These are phyloP conservation scores for Endocarpon pusillum DNA, from an alignment of 495 filamentous ascomycete species.

Conservation along the genomic window DNA sequence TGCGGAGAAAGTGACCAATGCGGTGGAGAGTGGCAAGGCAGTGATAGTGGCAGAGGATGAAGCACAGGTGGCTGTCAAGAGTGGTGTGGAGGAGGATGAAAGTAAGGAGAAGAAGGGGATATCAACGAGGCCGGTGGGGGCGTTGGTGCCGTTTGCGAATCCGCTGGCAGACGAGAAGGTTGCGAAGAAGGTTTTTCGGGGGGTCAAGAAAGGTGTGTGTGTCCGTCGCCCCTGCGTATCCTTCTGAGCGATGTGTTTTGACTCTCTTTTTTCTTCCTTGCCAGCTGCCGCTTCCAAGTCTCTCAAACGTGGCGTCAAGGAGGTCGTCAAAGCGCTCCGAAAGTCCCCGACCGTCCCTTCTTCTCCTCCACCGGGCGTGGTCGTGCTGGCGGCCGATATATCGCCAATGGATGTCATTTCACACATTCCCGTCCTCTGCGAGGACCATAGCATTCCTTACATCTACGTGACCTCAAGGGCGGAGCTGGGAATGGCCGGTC, in stretches of 20 bases:
- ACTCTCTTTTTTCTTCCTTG: constrained; percentile 4
- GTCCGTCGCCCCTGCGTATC: background rate
- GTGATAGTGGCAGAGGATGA: constrained; percentile 34
- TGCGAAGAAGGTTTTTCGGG: constrained; percentile 83
- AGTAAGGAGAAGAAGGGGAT: constrained; percentile 28
- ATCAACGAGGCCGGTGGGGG: constrained; percentile 37
- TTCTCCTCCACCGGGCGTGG: constrained; percentile 47
- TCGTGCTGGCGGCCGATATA: constrained; percentile 91
- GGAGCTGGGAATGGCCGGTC: constrained; percentile 78
- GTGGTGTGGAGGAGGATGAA: constrained; percentile 27
- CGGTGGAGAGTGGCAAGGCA: constrained; percentile 36
- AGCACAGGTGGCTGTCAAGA: constrained; percentile 17
- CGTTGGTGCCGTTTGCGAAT: constrained; percentile 82
- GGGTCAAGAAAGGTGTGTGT: constrained; percentile 62
- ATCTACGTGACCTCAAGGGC: constrained; percentile 75
- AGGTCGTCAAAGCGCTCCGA: constrained; percentile 91
- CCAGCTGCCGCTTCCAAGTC: constrained; percentile 80
- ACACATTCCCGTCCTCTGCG: constrained; percentile 91
- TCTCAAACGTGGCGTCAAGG: constrained; percentile 93
- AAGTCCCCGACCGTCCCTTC: constrained; percentile 51
- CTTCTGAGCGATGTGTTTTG: constrained; percentile 7
- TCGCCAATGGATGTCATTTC: constrained; percentile 94
- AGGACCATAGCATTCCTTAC: constrained; percentile 91
- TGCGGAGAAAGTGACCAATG: constrained; percentile 44
- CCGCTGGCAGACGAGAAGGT: constrained; percentile 82